Conservation (phyloP, 495 filamentous ascomycete species). For the Lentithecium fluviatile region DNA sequence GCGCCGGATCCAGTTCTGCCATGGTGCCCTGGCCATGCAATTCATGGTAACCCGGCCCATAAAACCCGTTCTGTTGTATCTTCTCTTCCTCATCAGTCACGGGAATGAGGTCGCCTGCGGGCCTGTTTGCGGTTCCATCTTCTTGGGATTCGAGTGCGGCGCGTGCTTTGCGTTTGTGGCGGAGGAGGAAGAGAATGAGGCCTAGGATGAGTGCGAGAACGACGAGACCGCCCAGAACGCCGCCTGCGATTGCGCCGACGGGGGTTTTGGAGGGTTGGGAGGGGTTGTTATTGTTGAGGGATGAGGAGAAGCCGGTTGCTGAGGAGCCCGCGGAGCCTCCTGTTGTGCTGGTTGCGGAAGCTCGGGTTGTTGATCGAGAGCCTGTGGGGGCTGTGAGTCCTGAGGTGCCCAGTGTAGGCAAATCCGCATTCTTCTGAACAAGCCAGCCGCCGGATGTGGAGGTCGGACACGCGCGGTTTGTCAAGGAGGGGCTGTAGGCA, state of each 20-base stretch:
- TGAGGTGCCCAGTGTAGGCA: slow-evolving; percentile 10
- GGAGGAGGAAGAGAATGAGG: slow-evolving; percentile 12
- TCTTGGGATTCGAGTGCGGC: not conserved
- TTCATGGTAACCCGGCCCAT: slow-evolving; percentile 12
- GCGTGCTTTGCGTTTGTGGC: slow-evolving; percentile 1
- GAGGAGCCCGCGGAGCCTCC: not conserved
- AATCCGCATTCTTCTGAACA: not conserved
- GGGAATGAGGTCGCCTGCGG: slow-evolving; percentile 3
- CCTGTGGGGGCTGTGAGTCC: slow-evolving; percentile 11
- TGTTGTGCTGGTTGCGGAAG: not conserved
- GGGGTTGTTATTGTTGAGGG: too few species aligned
- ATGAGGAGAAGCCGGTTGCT: not conserved
- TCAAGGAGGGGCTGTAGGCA: slow-evolving; percentile 12
- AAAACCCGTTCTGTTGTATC: not conserved
- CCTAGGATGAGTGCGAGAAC: slow-evolving; percentile 11
- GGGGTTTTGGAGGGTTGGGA: too few species aligned
- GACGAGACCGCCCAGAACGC: slow-evolving; percentile 8
- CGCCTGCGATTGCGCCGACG: slow-evolving; percentile 9
- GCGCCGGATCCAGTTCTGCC: slow-evolving; percentile 17
- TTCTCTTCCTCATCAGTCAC: slow-evolving; percentile 2
- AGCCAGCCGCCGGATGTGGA: slow-evolving; percentile 9
- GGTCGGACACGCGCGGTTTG: slow-evolving; percentile 3
- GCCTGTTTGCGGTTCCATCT: not conserved
- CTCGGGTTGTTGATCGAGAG: slow-evolving; percentile 3
- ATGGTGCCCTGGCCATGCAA: not conserved